A percentile compares a stretch with the other conserved stretches of the same genome.
These are phyloP conservation scores for Amanita jacksonii DNA, from an alignment of 768 basidiomycete genomes.

Conservation along the genomic window DNA sequence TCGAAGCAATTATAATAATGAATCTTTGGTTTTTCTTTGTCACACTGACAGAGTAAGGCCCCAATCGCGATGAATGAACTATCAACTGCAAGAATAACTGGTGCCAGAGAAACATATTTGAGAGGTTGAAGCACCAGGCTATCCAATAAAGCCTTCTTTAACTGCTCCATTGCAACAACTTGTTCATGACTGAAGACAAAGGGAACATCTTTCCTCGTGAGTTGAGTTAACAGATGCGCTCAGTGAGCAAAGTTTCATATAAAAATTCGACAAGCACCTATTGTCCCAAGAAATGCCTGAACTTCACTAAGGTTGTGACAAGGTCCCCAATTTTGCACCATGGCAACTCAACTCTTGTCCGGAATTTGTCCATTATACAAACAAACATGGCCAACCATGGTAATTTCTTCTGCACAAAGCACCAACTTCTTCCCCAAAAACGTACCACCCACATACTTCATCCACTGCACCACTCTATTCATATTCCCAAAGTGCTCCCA, in stretches of 20 bases:
- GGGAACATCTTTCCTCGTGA: conserved; percentile 18
- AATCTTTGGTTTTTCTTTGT: too few relatives aligned
- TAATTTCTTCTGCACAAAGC: conserved; percentile 11
- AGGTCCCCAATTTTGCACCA: conserved; percentile 19
- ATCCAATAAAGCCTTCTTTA: conserved; percentile 17
- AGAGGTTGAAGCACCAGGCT: conserved; percentile 22
- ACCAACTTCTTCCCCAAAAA: conserved; percentile 17
- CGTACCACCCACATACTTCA: conserved; percentile 21
- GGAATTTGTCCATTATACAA: conserved; percentile 24
- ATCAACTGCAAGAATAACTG: conserved; percentile 28
- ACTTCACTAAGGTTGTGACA: conserved; percentile 16
- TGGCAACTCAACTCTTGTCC: conserved; percentile 14
- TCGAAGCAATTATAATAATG: conserved; percentile 21
- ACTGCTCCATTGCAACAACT: conserved; percentile 10
- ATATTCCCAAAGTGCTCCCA: conserved; percentile 27
- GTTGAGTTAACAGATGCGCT: conserved; percentile 15
- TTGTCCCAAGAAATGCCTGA: conserved; percentile 23
- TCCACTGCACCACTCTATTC: conserved; percentile 23
- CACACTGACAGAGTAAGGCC: conserved; percentile 22
- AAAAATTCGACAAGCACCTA: conserved; percentile 20
- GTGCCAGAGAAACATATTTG: conserved; percentile 22
- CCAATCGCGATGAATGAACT: conserved; percentile 25
- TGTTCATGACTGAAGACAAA: conserved; percentile 23
- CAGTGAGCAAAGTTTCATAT: conserved; percentile 19
- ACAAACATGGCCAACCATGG: conserved; percentile 26